Conservation (phyloP, 2,329 filamentous ascomycete species). For the Magnaporthales sp. region DNA sequence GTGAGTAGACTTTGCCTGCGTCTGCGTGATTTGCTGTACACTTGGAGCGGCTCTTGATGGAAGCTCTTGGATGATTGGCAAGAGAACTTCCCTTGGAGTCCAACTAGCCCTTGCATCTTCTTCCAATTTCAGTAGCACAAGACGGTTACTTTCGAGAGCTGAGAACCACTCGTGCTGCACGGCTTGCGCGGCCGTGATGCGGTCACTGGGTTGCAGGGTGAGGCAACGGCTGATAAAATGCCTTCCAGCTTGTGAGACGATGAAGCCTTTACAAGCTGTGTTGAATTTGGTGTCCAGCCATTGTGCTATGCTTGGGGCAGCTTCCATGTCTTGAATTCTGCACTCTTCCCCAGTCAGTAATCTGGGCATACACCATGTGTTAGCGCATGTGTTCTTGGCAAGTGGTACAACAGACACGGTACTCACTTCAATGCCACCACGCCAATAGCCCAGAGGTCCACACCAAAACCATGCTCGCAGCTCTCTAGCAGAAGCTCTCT, state of each 20-base stretch:
- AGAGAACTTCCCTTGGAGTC: not conserved
- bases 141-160: not conserved
- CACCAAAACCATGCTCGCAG: slow-evolving; percentile 23
- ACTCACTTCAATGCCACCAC: slow-evolving; percentile 28
- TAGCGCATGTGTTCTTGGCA: not conserved
- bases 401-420: slow-evolving; percentile 3
- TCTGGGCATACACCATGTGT: not conserved
- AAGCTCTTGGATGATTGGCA: not conserved
- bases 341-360: not conserved
- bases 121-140: not conserved
- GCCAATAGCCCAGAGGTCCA: slow-evolving; percentile 46
- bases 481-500: slow-evolving; percentile 28
- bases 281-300: not conserved
- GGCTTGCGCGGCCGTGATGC: not conserved
- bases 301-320: not conserved
- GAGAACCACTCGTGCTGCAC: not conserved
- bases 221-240: not conserved
- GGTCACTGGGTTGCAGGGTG: not conserved
- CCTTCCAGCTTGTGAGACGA: not conserved
- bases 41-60: not conserved
- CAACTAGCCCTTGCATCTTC: not conserved
- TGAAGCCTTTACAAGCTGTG: not conserved
- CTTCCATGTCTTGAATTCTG: not conserved
- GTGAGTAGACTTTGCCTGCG: not conserved
- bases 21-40: not conserved